A percentile compares a stretch with the other conserved stretches of the same genome.
Conservation (phyloP, 805 yeast species). For the Wickerhamiella sergipiensis region DNA sequence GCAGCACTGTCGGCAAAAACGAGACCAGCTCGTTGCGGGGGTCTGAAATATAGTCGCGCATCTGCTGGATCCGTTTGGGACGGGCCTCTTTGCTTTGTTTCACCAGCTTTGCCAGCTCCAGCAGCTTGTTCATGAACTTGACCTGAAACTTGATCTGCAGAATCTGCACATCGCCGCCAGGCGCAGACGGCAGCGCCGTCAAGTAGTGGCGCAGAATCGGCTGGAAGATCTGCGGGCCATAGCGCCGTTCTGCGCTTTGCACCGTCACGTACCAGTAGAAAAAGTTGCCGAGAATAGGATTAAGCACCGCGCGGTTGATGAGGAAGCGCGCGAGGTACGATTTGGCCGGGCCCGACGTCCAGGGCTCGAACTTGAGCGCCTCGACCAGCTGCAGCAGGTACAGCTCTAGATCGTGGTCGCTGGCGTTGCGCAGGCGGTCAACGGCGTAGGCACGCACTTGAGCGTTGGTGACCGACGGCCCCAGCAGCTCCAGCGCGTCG, state of each 20-base stretch:
- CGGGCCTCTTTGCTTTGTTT: constrained; percentile 64
- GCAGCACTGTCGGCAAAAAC: constrained; percentile 51
- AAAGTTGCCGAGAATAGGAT: constrained; percentile 59
- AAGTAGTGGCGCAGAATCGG: constrained; percentile 36
- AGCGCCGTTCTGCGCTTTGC: constrained; percentile 55
- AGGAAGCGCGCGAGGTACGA: constrained; percentile 41
- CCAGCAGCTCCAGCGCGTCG: constrained; percentile 73
- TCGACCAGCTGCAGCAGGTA: constrained; percentile 84
- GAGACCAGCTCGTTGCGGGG: constrained; percentile 27
- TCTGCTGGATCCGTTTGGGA: constrained; percentile 54
- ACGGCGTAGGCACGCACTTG: constrained; percentile 81
- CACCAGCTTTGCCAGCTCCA: constrained; percentile 49
- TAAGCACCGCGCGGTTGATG: constrained; percentile 53
- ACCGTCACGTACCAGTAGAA: constrained; percentile 89
- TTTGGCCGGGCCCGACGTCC: constrained; percentile 11
- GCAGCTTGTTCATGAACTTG: constrained; percentile 50
- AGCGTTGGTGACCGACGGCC: constrained; percentile 60
- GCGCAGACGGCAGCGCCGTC: constrained; percentile 23
- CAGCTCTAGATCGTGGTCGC: constrained; percentile 65
- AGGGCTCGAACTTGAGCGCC: constrained; percentile 69
- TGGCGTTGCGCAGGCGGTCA: constrained; percentile 61
- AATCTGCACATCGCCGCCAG: constrained; percentile 20
- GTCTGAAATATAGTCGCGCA: constrained; percentile 45
- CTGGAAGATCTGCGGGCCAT: constrained; percentile 30
- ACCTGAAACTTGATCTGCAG: constrained; percentile 38